A percentile compares a stretch with the other conserved stretches of the same genome.
Conservation (phyloP, 345 rosid genomes). For the Rhodomyrtus tomentosa region DNA sequence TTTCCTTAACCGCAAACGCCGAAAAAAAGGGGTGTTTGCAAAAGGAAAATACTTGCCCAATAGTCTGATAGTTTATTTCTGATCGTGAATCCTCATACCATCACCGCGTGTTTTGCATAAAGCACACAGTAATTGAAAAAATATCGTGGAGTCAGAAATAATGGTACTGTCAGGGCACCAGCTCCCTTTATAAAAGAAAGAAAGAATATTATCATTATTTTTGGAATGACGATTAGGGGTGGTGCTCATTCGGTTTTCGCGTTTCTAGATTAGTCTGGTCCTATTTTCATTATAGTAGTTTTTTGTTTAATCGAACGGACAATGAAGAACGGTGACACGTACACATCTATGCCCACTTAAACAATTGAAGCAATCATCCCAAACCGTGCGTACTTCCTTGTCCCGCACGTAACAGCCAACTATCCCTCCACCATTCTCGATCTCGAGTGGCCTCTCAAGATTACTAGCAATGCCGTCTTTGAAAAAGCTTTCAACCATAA, state of each 20-base stretch:
- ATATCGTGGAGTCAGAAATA: no score
- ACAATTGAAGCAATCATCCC: neutral
- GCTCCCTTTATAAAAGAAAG: no score
- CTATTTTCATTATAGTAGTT: neutral
- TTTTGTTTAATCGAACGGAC: neutral
- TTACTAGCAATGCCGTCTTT: neutral
- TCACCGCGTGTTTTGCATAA: no score
- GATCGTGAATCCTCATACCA: no score
- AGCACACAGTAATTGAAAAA: no score
- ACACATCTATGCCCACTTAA: neutral
- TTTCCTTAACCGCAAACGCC: neutral
- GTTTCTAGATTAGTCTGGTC: neutral
- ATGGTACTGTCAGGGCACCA: no score
- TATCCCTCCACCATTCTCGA: neutral
- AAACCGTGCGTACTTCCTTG: neutral
- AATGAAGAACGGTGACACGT: accelerated
- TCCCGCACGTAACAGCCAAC: neutral
- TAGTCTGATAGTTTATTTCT: no score
- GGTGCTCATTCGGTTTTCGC: neutral
- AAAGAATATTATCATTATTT: no score
- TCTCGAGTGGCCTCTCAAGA: neutral
- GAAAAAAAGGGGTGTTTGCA: neutral
- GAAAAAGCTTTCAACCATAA: neutral
- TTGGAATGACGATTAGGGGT: neutral
- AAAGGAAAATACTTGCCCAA: no score